These are phyloP conservation scores for Chloropicon primus DNA, from an alignment of 139 green algal genomes.

Conservation along the genomic window DNA sequence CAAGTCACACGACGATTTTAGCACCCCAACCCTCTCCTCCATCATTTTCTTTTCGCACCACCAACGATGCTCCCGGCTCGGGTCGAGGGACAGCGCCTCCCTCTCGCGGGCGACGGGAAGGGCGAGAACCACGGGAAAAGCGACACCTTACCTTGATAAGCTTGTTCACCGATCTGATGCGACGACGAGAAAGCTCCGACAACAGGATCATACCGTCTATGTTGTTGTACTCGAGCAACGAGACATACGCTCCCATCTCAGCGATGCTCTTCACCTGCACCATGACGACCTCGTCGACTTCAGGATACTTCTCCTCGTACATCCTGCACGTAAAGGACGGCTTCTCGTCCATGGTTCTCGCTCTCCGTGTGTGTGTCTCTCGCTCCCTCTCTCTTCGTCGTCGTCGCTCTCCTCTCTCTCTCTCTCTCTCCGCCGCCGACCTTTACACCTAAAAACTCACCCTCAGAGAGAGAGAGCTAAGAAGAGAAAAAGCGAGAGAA, in stretches of 20 bases:
- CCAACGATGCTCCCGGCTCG: no score
- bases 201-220: conserved; percentile 94
- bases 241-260: conserved; percentile 98
- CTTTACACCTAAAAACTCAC: neutral
- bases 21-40: neutral
- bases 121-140: neutral
- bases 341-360: neutral
- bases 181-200: conserved; percentile 90
- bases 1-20: neutral
- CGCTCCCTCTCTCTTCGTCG: neutral
- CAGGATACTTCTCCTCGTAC: conserved; percentile 89
- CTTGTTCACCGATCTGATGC: conserved; percentile 97
- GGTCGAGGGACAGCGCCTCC: no score
- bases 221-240: conserved; percentile 81
- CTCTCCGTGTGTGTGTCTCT: neutral
- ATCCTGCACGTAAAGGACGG: conserved; percentile 48
- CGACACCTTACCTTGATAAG: conserved; percentile 80
- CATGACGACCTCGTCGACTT: conserved; percentile 98
- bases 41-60: no score
- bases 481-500: no score
- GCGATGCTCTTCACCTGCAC: conserved; percentile 71
- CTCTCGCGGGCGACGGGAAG: no score
- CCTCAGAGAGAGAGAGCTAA: no score
- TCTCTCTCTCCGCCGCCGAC: neutral
- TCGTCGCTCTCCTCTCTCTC: neutral